These are phyloP conservation scores for Paraurostyla sp. DNA, from an alignment of 73 alveolate species.

Conservation along the genomic window DNA sequence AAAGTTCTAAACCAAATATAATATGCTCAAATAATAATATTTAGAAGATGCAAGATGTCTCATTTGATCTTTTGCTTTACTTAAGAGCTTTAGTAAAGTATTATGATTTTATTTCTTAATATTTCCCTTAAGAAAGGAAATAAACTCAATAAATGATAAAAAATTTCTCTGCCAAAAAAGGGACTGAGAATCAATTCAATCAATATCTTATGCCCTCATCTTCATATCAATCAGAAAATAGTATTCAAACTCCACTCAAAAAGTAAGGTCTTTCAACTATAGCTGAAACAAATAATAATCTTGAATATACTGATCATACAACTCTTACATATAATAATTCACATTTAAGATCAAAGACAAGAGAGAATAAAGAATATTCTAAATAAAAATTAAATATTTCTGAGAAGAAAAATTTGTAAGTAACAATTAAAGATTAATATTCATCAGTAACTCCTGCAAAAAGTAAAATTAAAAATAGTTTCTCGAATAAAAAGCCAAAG, in stretches of 20 bases:
- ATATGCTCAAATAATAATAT: background rate
- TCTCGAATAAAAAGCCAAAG: background rate
- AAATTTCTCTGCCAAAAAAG: background rate
- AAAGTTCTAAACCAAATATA: background rate
- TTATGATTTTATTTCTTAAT: background rate
- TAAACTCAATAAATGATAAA: background rate
- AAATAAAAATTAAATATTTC: too few species aligned
- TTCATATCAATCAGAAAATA: background rate
- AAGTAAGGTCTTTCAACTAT: background rate
- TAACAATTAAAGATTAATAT: too few species aligned
- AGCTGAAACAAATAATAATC: too few species aligned
- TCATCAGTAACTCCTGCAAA: too few species aligned
- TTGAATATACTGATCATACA: too few species aligned
- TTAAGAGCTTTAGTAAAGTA: background rate
- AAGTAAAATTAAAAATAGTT: too few species aligned
- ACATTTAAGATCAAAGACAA: too few species aligned
- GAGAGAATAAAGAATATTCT: too few species aligned
- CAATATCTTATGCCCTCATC: too few species aligned
- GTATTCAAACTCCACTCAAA: background rate
- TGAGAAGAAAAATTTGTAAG: too few species aligned
- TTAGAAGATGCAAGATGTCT: background rate
- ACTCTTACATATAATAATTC: too few species aligned
- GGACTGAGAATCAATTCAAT: too few species aligned
- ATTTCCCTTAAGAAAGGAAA: background rate
- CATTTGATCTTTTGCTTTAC: background rate